Evolutionary conservation across 495 filamentous ascomycete genomes (phyloP).

Genomic region (Podospora tetraspora): DNA sequence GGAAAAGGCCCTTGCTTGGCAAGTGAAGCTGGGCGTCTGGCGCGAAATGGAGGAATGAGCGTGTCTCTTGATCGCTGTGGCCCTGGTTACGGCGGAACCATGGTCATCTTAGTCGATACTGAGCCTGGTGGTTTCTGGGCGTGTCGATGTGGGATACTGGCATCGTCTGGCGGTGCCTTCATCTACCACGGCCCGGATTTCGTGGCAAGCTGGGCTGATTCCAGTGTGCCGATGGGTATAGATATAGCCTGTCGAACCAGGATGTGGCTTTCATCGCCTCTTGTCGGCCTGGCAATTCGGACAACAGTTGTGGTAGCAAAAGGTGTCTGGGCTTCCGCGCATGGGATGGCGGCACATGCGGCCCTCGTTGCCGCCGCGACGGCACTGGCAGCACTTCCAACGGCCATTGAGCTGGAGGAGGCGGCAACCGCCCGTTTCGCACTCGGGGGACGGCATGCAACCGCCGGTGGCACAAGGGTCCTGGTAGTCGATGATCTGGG

Average conservation of each 20-base stretch:
- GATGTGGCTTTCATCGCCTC: neutral
- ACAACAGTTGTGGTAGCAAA: slow-evolving; percentile 37
- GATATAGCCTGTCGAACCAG: neutral
- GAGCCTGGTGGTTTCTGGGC: neutral
- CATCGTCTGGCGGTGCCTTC: neutral
- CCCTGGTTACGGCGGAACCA: neutral
- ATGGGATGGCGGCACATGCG: slow-evolving; percentile 33
- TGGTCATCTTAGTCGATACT: neutral
- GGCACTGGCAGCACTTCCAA: slow-evolving; percentile 43
- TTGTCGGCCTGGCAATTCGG: slow-evolving; percentile 23
- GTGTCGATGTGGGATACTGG: neutral
- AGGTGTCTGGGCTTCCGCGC: slow-evolving; percentile 39
- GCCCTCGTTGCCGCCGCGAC: slow-evolving; percentile 36
- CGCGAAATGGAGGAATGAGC: neutral
- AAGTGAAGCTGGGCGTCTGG: neutral
- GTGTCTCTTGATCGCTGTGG: neutral
- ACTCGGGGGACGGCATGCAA: slow-evolving; percentile 39
- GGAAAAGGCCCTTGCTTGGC: neutral
- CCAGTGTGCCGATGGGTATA: neutral
- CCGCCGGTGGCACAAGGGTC: slow-evolving; percentile 40
- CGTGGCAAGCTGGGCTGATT: neutral
- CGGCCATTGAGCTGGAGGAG: slow-evolving; percentile 28
- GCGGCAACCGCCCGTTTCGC: slow-evolving; percentile 36
- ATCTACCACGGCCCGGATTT: neutral
- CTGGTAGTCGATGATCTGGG: slow-evolving; percentile 28